A percentile compares a stretch with the other conserved stretches of the same genome.
Conservation (phyloP, 1,139 yeast species). For the Saccharomyces hybrid region DNA sequence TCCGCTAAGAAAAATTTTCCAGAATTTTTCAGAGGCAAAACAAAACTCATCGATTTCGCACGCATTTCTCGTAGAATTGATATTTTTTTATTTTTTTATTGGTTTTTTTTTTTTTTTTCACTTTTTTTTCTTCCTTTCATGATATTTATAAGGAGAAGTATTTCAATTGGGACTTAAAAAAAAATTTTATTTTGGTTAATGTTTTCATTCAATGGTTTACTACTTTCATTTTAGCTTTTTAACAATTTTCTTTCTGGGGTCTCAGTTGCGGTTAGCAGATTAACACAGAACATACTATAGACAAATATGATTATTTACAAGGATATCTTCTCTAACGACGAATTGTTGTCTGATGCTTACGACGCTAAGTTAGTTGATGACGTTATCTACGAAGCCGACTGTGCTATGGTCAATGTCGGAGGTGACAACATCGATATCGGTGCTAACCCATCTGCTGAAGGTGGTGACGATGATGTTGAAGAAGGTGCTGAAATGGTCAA, state of each 20-base stretch:
- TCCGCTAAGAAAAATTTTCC: neutral
- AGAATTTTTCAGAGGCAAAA: neutral
- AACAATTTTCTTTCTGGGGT: neutral
- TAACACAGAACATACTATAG: constrained; percentile 4
- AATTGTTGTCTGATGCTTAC: constrained; percentile 95
- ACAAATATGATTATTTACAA: constrained; percentile 35
- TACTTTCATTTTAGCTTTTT: neutral
- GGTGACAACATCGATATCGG: constrained; percentile 95
- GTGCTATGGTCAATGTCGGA: constrained; percentile 81
- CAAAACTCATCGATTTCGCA: constrained; percentile 1
- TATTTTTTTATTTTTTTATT: neutral
- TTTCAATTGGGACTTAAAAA: neutral
- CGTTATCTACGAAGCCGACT: constrained; percentile 94
- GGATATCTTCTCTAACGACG: constrained; percentile 91
- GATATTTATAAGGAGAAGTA: constrained; percentile 1
- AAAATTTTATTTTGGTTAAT: neutral
- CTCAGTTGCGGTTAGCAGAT: neutral
- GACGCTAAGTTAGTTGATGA: constrained; percentile 78
- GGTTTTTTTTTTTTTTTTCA: neutral
- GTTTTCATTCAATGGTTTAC: neutral
- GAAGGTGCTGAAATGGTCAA: constrained; percentile 84
- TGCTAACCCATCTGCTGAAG: constrained; percentile 99
- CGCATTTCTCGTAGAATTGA: neutral
- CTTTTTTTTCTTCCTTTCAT: neutral
- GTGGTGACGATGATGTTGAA: constrained; percentile 72